Evolutionary conservation across 257 asterid genomes (phyloP), one percentile per base, ranked within the genome.

Genomic region (Linaria vulgaris): DNA sequence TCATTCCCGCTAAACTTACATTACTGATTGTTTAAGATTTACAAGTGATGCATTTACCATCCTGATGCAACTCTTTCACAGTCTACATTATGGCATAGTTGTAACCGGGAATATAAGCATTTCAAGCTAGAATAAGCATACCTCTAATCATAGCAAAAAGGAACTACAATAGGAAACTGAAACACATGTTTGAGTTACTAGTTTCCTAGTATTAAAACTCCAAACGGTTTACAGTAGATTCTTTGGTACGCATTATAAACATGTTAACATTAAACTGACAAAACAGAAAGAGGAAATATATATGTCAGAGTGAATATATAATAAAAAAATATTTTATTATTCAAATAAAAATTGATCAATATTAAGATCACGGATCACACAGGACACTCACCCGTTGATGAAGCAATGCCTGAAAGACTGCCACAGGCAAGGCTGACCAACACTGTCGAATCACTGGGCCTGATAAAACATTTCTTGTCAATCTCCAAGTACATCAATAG

Each of bases 391-490:
- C 98, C 92, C 71, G 95, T 85, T 53, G 98, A 91, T 64, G 98
- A 83, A 56, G 95, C 96, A 63, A 91, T 79, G 54, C 98, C 98
- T 22, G 98, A 88, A 48, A 91, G 84, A 83, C 96, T 84, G 72
- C 98, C 98, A 76, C 96, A 91, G 64, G 86, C 85, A 79, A 91
- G 96, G 82, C 96, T 86, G 72, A 88, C 84, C 19, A 70, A 52
- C 14, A 86, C 63, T 16, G 87, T 73, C 63, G 98, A 78, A 69
- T 88, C 96, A 56, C 83, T 55, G 41, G 96, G 95, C 90, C 98
- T 91, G 63, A 51, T 12, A 57, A 34, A 45, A 56, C 22, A 34
- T 25, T 44, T 48, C 56, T 14, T 19, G 48, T 51, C 39, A 21
- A 31, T 25, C 6, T 23, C 27, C 68, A 54, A 47, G 56, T 54